Conservation (phyloP, 1,284 basidiomycete species). For the Limonomyces culmigenus region DNA sequence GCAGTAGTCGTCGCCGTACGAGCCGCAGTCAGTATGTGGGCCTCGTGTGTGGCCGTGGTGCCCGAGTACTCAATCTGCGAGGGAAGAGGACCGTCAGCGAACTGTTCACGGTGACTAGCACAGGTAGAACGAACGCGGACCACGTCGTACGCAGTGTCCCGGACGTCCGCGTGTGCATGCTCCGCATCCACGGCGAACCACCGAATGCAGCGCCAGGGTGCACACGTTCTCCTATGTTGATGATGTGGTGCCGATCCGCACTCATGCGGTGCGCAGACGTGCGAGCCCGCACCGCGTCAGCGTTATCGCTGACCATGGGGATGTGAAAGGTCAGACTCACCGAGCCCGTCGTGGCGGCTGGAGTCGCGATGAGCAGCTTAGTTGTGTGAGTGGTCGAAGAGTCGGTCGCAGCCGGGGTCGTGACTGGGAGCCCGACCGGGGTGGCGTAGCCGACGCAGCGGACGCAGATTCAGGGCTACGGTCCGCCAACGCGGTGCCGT, state of each 20-base stretch:
- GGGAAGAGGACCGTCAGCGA: slow-evolving; percentile 1
- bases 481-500: neutral
- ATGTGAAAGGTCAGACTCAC: no score
- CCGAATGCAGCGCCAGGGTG: neutral
- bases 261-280: no score
- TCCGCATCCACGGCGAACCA: neutral
- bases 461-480: no score
- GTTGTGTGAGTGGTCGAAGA: no score
- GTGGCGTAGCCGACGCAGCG: no score
- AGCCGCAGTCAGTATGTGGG: slow-evolving; percentile 9
- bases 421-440: no score
- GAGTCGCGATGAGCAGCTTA: no score
- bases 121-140: neutral
- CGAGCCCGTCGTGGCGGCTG: neutral
- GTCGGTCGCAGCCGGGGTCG: no score
- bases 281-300: no score
- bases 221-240: no score
- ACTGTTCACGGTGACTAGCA: neutral
- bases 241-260: no score
- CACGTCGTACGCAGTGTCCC: neutral
- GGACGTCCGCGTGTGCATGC: neutral
- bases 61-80: neutral
- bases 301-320: no score
- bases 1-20: slow-evolving; percentile 15
- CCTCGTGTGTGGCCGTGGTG: neutral